phyloP scores from a whole-genome alignment of 2,329 filamentous ascomycete genomes.

The Nannizziopsis arthrosporioides region DNA sequence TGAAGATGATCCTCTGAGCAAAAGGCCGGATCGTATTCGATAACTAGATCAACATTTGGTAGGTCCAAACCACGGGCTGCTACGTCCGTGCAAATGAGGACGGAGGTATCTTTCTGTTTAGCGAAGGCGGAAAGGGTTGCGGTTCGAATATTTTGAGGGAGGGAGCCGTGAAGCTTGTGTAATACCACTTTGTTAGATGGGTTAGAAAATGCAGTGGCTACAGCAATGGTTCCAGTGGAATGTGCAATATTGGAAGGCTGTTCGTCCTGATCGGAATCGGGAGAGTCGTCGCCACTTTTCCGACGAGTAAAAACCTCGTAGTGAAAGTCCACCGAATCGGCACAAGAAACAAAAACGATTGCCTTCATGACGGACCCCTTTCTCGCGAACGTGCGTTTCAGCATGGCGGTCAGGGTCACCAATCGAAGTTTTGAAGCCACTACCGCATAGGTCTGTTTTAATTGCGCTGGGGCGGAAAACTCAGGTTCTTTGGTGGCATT shows the following conservation, averaged over 20 bases:
- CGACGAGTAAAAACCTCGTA: constrained; percentile 59
- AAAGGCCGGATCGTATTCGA: constrained; percentile 95
- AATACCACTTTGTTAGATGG: constrained; percentile 65
- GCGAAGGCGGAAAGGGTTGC: constrained; percentile 74
- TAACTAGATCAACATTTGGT: constrained; percentile 83
- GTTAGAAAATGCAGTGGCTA: constrained; percentile 60
- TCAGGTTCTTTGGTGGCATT: constrained; percentile 42
- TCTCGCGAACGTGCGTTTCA: constrained; percentile 78
- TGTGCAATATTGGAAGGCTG: constrained; percentile 5
- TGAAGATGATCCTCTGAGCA: constrained; percentile 88
- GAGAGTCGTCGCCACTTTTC: constrained; percentile 1
- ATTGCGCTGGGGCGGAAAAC: constrained; percentile 77
- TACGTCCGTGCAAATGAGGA: constrained; percentile 90
- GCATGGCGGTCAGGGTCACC: constrained; percentile 70
- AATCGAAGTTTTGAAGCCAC: constrained; percentile 81
- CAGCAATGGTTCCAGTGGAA: constrained; percentile 38
- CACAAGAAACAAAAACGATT: constrained; percentile 92
- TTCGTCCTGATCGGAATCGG: constrained; percentile 11
- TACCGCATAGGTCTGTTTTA: constrained; percentile 84
- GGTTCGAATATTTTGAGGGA: constrained; percentile 77
- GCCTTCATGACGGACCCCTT: constrained; percentile 91
- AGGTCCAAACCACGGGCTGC: constrained; percentile 91
- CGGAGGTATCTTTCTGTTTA: constrained; percentile 58
- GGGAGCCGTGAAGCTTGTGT: constrained; percentile 81
- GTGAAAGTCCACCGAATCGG: constrained; percentile 94